A percentile compares a stretch with the other conserved stretches of the same genome.
Evolutionary conservation across 192 early-diverging fungal genomes (phyloP).

Genomic region (Coemansia sp.): DNA sequence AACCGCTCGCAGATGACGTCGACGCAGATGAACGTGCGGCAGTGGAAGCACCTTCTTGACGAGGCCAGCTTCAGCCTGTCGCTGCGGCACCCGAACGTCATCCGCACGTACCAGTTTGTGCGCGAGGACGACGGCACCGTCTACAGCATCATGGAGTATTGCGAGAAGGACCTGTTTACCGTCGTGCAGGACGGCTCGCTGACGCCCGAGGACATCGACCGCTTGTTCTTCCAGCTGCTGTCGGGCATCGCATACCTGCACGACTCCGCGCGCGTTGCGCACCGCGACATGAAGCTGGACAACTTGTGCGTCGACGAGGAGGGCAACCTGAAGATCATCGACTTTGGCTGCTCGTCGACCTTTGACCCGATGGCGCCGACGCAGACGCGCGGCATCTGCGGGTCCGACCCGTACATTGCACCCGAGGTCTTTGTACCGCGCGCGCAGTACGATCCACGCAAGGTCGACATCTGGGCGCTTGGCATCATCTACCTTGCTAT

Average conservation of each 20-base stretch:
- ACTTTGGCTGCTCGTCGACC: constrained; percentile 83
- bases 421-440: constrained; percentile 73
- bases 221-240: constrained; percentile 78
- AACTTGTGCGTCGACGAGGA: constrained; percentile 76
- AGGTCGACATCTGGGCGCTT: constrained; percentile 85
- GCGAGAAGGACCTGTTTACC: constrained; percentile 81
- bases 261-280: constrained; percentile 70
- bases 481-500: constrained; percentile 84
- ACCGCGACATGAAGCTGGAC: constrained; percentile 84
- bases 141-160: constrained; percentile 89
- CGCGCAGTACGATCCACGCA: constrained; percentile 76
- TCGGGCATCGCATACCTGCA: constrained; percentile 77
- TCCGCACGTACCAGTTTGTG: constrained; percentile 73
- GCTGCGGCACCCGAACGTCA: constrained; percentile 74
- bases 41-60: constrained; percentile 52
- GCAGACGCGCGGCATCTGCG: constrained; percentile 79
- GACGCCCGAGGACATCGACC: constrained; percentile 71
- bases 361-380: constrained; percentile 65
- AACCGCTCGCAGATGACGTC: constrained; percentile 40
- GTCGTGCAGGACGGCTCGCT: constrained; percentile 74
- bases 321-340: constrained; percentile 80
- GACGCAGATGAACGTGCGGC: constrained; percentile 43
- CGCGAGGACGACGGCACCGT: constrained; percentile 61
- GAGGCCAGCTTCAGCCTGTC: constrained; percentile 56
- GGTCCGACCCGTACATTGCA: constrained; percentile 94